These are phyloP conservation scores for Monilinia laxa DNA, from an alignment of 2,329 filamentous ascomycete genomes.

Conservation along the genomic window DNA sequence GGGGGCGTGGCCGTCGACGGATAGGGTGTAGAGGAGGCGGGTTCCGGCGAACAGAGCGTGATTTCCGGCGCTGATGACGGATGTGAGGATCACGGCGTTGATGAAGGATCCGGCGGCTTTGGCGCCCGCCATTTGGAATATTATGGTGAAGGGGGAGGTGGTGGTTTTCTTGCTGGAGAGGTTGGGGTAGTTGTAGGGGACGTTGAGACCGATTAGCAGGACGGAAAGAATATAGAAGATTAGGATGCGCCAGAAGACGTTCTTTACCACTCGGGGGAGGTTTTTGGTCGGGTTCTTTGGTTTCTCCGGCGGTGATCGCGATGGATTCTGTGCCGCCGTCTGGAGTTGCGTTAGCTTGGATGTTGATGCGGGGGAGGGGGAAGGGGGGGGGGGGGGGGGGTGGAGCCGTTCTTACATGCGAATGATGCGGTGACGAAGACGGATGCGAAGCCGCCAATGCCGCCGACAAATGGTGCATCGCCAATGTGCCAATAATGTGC, in stretches of 20 bases:
- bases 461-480: constrained; percentile 62
- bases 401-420: constrained; percentile 48
- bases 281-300: constrained; percentile 60
- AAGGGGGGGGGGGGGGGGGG: not conserved
- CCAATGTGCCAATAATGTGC: constrained; percentile 58
- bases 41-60: constrained; percentile 58
- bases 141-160: constrained; percentile 59
- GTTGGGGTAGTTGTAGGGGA: constrained; percentile 54
- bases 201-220: constrained; percentile 56
- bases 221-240: constrained; percentile 53
- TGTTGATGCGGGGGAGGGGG: not conserved
- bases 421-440: constrained; percentile 62
- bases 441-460: constrained; percentile 64
- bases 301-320: constrained; percentile 65
- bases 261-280: constrained; percentile 62
- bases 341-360: constrained; percentile 27
- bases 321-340: constrained; percentile 63
- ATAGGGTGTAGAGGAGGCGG: constrained; percentile 55
- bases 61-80: constrained; percentile 58
- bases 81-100: constrained; percentile 61
- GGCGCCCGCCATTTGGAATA: constrained; percentile 59
- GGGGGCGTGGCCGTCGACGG: constrained; percentile 56
- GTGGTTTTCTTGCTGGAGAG: constrained; percentile 46
- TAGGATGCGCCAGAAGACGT: constrained; percentile 60
- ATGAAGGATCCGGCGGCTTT: constrained; percentile 56